Base-by-base conservation (phyloP, 768 basidiomycete genomes). In the Podaxis rugospora region DNA sequence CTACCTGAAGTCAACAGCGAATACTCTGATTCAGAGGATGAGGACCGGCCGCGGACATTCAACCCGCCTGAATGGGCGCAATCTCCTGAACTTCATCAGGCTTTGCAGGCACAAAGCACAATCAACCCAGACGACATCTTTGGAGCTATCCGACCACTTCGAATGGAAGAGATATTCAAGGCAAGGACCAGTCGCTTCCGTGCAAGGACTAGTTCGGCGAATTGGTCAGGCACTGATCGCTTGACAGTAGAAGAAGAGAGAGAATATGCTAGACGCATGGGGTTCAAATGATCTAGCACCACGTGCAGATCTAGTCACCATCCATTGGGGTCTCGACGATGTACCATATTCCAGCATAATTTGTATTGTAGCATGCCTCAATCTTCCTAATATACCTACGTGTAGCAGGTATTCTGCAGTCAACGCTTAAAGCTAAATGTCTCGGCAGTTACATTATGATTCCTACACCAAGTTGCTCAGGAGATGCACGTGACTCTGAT, bases 1-100 rank as follows among this genome's bases (percentile, higher is more conserved):
- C 79, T 99, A 16, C 95, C 96, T 0, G 96, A 98, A 50, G 94
- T 97, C 69, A 90, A 94, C 67, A 94, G 92, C 75, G 96, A 98
- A 68, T 98, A 98, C 73, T 97, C 95, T 4, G 92, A 95, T 73
- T 97, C 95, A 4, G 96, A 94, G 49, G 93, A 95, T 65, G 94
- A 95, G 70, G 86, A 88, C 65, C 84, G 89, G 18, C 80, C 82
- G 44, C 79, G 83, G 64, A 86, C 85, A n/a, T 88, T 86, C 65
- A 82, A 88, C 66, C 83, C 88, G 62, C 92, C 93, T 1, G 79
- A 83, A 23, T 98, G 96, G 96, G 93, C 95, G 0, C 92, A 95
- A 70, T 93, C 92, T 25, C 95, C 95, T 10, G 88, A 90, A 67
- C 81, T 98, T 28, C 80, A 85, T 13, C 83, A 87, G 61, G 91